Conservation (phyloP, 805 yeast genomes). For the Cyberlindnera xishuangbannaensis region DNA sequence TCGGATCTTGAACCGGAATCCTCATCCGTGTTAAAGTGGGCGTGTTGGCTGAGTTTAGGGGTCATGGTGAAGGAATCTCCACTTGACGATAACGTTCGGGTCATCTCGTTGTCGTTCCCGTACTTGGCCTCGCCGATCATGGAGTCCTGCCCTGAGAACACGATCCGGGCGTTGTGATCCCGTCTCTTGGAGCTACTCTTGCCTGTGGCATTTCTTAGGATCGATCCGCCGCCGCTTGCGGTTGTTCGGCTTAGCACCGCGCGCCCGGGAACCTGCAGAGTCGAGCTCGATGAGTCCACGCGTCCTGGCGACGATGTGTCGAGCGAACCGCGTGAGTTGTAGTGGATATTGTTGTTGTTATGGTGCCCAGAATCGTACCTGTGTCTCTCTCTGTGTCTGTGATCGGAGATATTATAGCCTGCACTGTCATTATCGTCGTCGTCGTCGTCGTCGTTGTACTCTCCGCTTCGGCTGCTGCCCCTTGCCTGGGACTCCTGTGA, state of each 20-base stretch:
- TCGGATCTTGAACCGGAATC: conserved; percentile 1
- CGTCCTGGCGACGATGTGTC: conserved; percentile 4
- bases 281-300: conserved; percentile 3
- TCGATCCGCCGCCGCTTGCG: conserved; percentile 18
- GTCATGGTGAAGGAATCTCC: conserved; percentile 21
- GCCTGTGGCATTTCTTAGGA: conserved; percentile 16
- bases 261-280: conserved; percentile 12
- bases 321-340: too few species aligned
- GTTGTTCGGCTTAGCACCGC: conserved; percentile 4
- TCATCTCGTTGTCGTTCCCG: conserved; percentile 10
- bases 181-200: conserved; percentile 11
- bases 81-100: conserved; percentile 14
- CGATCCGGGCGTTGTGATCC: conserved; percentile 20
- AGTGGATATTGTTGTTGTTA: too few species aligned
- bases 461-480: too few species aligned
- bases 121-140: conserved; percentile 16
- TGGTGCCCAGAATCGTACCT: too few species aligned
- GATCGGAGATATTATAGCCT: too few species aligned
- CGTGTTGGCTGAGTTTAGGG: conserved; percentile 21
- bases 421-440: too few species aligned
- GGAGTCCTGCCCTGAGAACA: conserved; percentile 17
- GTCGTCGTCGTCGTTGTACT: neutral
- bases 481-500: conserved; percentile 12
- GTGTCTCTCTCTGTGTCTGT: too few species aligned
- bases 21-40: conserved; percentile 21